Base-by-base conservation (phyloP, 345 rosid species). In the Aethionema arabicum region DNA sequence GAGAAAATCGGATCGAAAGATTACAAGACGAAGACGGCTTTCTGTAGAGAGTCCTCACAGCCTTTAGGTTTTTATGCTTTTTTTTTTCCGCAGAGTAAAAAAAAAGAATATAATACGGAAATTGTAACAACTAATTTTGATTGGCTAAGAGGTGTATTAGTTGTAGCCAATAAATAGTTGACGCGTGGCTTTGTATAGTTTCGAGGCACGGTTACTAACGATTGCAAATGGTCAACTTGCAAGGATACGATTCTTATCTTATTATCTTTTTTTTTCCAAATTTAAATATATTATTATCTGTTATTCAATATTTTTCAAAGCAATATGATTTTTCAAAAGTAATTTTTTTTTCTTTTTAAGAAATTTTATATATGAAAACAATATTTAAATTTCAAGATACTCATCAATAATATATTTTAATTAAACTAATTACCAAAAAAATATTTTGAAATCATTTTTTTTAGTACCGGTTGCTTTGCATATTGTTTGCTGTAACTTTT, bases 11-110 rank as follows among this genome's bases (percentile, higher is more conserved):
- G 53, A 60, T 13, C 52, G 54, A 72, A 42, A 33, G 46, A 40
- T 31, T 29, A 7, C 35, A 55, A 14, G 52, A 53, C 10, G 68
- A 47, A 29, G 64, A 54, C 52, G 76, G 65, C 70, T 70, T 70
- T 70, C 40, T 56, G 46, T 41, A 59, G 15, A 47, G 63, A 45
- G 32, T 43, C 49, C 51, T n/a, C 68, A 15, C 12, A 11, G 5
- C 30, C 52, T 56, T 29, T 37, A 45, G 11, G 50, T 11, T 60
- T 57, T 30, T 40, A 10, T 11, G 58, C 71, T 42, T 6, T 67
- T 68, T 67, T 68, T 31, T 46, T 54, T 53, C 44, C 56, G 47
- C 47, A 13, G n/a, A 29, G 32, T 27, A 52, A 49, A 27, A 41
- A 7, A 50, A 29, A 48, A 5, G 37, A 33, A 35, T 5, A 35